Evolutionary conservation across 208 protist species (phyloP), one percentile per base, ranked within the genome.

Genomic region (Crithidia fasciculata): DNA sequence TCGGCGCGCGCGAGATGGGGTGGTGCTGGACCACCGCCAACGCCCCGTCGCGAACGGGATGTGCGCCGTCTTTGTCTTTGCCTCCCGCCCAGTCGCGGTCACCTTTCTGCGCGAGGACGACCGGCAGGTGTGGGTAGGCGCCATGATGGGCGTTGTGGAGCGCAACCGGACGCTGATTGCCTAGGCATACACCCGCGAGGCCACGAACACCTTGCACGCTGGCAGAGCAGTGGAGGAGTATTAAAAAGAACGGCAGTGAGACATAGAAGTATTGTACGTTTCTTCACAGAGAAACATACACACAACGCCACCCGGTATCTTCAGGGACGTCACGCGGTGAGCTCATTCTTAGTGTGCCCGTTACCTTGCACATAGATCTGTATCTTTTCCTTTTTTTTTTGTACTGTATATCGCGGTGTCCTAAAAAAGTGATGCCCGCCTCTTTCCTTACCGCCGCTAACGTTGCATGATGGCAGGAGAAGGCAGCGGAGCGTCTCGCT

Each of bases 81-180:
- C 69, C 7, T 79, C 72, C 10, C 76, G 81, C 8, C 58, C 84
- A 2, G 53, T 95, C 10, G 90, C 78, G 5, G 70, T 95, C 3
- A 76, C 74, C n/a, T 90, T 90, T 58, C 63, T 89, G 2, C 78
- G 72, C n/a, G 86, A 91, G 72, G 86, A 81, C 13, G 84, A 88
- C 37, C 71, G 85, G n/a, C 85, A 91, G 66, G 28, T 78, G 4
- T 95, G 87, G 85, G 81, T 90, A 12, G 80, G 86, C 8, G 86
- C 82, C 9, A 77, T 95, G 82, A 88, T 87, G 84, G 81, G 78
- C 13, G 80, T 95, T 8, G 86, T 95, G 59, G 84, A 91, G 79
- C 67, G 82, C 49, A 95, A 95, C 53, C 81, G 73, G 4, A 70
- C 64, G 4, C 57, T 87, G 43, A 66, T 49, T 13, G 10, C 41